Conservation (phyloP, 768 basidiomycete species). For the Boletus eberwhitei region DNA sequence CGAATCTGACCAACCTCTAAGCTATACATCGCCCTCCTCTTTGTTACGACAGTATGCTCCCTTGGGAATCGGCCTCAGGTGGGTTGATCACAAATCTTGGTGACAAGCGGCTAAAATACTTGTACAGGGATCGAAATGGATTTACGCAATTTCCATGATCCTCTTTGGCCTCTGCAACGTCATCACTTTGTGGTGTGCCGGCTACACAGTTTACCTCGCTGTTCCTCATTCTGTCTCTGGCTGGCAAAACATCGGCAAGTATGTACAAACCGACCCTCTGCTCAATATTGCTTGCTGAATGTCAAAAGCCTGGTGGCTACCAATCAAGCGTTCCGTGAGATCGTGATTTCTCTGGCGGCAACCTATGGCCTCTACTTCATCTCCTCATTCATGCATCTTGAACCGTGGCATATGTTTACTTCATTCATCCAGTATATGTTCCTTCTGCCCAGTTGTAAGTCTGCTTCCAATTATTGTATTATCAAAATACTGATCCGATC, state of each 20-base stretch:
- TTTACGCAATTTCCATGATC: conserved; percentile 71
- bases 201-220: conserved; percentile 83
- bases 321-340: conserved; percentile 75
- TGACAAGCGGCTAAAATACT: conserved; percentile 1
- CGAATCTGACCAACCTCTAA: conserved; percentile 29
- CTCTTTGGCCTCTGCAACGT: conserved; percentile 76
- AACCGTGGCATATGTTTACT: conserved; percentile 98
- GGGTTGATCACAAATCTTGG: conserved; percentile 7
- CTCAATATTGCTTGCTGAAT: conserved; percentile 23
- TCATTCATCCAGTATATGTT: conserved; percentile 91
- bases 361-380: conserved; percentile 85
- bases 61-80: conserved; percentile 85
- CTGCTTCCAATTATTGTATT: not conserved
- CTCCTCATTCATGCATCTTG: conserved; percentile 82
- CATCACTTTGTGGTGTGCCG: conserved; percentile 87
- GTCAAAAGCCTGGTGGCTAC: conserved; percentile 51
- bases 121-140: conserved; percentile 76
- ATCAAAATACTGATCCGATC: conserved; percentile 6
- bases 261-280: conserved; percentile 25
- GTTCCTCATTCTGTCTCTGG: conserved; percentile 71
- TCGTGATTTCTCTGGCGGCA: conserved; percentile 73
- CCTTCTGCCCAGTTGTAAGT: conserved; percentile 72
- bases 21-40: conserved; percentile 82
- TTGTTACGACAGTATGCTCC: conserved; percentile 80
- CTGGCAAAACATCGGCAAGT: conserved; percentile 75